phyloP scores from a whole-genome alignment of 1,139 yeast species.

The Hanseniaspora sp. region DNA sequence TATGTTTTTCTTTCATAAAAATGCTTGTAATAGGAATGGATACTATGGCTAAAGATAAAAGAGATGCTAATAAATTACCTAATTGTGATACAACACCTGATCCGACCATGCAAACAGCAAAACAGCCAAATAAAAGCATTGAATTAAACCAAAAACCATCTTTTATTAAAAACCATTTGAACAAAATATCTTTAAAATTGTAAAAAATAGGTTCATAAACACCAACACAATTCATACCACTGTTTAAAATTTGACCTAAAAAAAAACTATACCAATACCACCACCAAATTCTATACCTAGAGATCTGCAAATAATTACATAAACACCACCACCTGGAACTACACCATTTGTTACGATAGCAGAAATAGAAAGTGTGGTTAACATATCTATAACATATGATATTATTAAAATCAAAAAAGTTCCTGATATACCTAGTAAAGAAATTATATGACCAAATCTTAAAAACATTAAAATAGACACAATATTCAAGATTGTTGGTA shows the following conservation, averaged over 20 bases:
- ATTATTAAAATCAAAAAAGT: conserved; percentile 45
- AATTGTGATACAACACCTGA: conserved; percentile 74
- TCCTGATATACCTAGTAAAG: conserved; percentile 66
- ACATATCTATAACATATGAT: conserved; percentile 53
- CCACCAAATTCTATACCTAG: conserved; percentile 81
- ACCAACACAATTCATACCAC: conserved; percentile 72
- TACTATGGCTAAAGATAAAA: conserved; percentile 60
- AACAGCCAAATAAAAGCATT: conserved; percentile 54
- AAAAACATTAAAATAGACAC: conserved; percentile 71
- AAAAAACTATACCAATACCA: conserved; percentile 65
- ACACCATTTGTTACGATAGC: conserved; percentile 78
- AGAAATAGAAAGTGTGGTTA: conserved; percentile 62
- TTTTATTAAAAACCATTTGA: not conserved
- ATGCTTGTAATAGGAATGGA: conserved; percentile 74
- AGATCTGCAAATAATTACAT: conserved; percentile 69
- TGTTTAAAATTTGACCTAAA: conserved; percentile 63
- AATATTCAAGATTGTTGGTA: conserved; percentile 66
- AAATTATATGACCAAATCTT: conserved; percentile 67
- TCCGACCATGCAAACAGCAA: conserved; percentile 71
- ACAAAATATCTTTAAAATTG: conserved; percentile 45
- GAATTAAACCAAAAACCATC: conserved; percentile 43
- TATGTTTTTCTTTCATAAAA: conserved; percentile 46
- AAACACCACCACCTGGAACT: conserved; percentile 76
- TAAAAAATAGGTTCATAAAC: conserved; percentile 60
- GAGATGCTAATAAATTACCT: conserved; percentile 60